Percentiles rank a stretch among this genome's conserved stretches.
Evolutionary conservation across 2,329 filamentous ascomycete species (phyloP).

Genomic region (Fusarium marasasianum): DNA sequence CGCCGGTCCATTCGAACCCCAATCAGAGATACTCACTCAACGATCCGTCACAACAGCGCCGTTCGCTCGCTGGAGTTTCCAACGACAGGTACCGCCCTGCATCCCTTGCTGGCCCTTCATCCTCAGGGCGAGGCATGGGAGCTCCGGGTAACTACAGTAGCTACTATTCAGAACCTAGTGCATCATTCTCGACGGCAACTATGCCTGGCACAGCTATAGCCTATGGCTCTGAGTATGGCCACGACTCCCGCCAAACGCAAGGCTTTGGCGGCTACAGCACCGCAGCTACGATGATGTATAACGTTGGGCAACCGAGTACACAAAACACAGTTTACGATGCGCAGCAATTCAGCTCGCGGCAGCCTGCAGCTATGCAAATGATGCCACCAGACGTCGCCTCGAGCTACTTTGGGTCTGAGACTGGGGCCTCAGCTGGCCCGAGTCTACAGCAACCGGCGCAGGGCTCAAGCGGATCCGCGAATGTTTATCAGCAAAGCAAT

Average conservation of each 20-base stretch:
- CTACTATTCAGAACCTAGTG: slow-evolving; percentile 66
- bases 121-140: slow-evolving; percentile 61
- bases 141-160: slow-evolving; percentile 65
- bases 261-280: slow-evolving; percentile 68
- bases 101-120: slow-evolving; percentile 59
- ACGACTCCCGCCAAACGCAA: slow-evolving; percentile 67
- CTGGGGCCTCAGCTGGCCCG: slow-evolving; percentile 62
- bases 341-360: slow-evolving; percentile 78
- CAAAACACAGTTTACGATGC: slow-evolving; percentile 78
- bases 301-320: slow-evolving; percentile 71
- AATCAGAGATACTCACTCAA: slow-evolving; percentile 63
- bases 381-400: slow-evolving; percentile 61
- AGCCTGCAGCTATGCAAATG: slow-evolving; percentile 81
- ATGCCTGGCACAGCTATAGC: slow-evolving; percentile 64
- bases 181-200: slow-evolving; percentile 63
- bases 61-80: slow-evolving; percentile 44
- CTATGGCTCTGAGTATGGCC: slow-evolving; percentile 73
- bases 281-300: slow-evolving; percentile 77
- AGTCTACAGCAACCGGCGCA: slow-evolving; percentile 61
- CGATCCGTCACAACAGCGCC: slow-evolving; percentile 59
- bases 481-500: slow-evolving; percentile 74
- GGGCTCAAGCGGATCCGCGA: slow-evolving; percentile 59
- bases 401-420: slow-evolving; percentile 72
- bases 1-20: slow-evolving; percentile 69
- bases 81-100: slow-evolving; percentile 59